Percentiles rank a stretch among this genome's conserved stretches.
These are phyloP conservation scores for Fusarium sp. DNA, from an alignment of 2,329 filamentous ascomycete species.

Conservation along the genomic window DNA sequence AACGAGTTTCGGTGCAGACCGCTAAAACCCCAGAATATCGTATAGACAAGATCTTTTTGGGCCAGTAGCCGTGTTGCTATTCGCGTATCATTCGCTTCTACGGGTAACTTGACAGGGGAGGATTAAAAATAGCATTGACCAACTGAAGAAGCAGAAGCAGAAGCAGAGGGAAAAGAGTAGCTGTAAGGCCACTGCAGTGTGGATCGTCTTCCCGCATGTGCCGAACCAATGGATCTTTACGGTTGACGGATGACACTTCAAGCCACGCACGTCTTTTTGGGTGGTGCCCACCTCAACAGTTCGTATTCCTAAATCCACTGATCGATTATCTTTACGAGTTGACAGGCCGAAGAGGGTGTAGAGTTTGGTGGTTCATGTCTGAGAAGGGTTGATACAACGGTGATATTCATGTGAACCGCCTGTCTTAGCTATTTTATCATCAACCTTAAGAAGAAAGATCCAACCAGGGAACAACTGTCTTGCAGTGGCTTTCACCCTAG, in stretches of 20 bases:
- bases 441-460: not conserved
- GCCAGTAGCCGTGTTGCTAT: conserved; percentile 28
- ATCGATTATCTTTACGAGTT: conserved; percentile 28
- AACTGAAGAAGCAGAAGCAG: not conserved
- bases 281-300: conserved; percentile 44
- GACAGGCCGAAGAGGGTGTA: not conserved
- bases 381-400: not conserved
- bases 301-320: conserved; percentile 44
- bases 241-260: conserved; percentile 33
- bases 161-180: not conserved
- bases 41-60: conserved; percentile 11
- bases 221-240: conserved; percentile 35
- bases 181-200: conserved; percentile 28
- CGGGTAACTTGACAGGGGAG: not conserved
- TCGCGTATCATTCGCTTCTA: conserved; percentile 28
- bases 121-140: not conserved
- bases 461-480: not conserved
- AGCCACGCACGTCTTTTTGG: conserved; percentile 35
- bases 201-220: conserved; percentile 26
- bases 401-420: not conserved
- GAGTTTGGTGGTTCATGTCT: not conserved
- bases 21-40: conserved; percentile 36
- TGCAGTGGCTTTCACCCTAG: conserved; percentile 17
- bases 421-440: not conserved
- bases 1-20: conserved; percentile 30